Conservation (phyloP, 441 rosid genomes). For the Populus hybrid region DNA sequence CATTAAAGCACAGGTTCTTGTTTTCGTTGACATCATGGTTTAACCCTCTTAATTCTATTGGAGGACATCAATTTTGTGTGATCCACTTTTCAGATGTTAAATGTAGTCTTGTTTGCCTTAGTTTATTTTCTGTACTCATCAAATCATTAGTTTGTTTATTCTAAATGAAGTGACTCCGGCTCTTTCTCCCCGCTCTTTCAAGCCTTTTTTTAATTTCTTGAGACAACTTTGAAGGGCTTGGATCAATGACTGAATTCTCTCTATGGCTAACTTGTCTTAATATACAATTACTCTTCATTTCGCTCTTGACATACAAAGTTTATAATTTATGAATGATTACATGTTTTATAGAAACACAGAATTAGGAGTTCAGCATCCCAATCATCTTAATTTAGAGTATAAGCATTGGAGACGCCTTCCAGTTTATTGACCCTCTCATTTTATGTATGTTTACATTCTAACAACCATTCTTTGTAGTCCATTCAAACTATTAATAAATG, state of each 20-base stretch:
- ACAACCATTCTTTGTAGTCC: background rate
- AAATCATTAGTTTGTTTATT: too few relatives aligned
- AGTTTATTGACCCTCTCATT: background rate
- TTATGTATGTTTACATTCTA: background rate
- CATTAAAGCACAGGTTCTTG: too few relatives aligned
- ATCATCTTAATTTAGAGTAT: background rate
- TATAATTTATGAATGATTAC: background rate
- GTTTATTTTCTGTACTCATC: too few relatives aligned
- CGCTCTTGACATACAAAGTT: background rate
- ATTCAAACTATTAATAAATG: background rate
- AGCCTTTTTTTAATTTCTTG: background rate
- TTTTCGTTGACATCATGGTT: too few relatives aligned
- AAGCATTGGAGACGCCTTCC: background rate
- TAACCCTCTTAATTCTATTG: too few relatives aligned
- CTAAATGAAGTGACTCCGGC: too few relatives aligned
- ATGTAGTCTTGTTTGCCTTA: too few relatives aligned
- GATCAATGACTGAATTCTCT: background rate
- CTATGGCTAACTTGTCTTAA: background rate
- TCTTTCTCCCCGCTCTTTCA: too few relatives aligned
- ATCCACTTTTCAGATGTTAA: too few relatives aligned
- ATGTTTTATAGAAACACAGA: background rate
- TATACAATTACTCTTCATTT: background rate
- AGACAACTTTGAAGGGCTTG: background rate
- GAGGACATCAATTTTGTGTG: too few relatives aligned
- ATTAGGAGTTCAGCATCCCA: background rate